Percentiles rank a stretch among this genome's conserved stretches.
phyloP scores from a whole-genome alignment of 305 asterid genomes.

The Fraxinus albicans region DNA sequence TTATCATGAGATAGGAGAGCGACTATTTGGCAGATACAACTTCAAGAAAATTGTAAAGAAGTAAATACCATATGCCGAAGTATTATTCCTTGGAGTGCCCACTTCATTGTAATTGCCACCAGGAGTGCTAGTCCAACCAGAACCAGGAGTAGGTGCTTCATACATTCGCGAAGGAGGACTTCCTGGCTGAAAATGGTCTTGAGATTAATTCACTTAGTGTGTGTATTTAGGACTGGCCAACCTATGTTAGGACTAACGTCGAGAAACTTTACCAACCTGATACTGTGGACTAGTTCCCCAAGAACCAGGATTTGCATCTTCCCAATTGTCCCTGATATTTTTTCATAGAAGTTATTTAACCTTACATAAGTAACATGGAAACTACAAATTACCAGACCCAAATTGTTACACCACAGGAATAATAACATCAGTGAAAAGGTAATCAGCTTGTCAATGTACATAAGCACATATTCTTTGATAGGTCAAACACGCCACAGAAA shows the following conservation, averaged over 20 bases:
- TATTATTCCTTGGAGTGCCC: constrained; percentile 84
- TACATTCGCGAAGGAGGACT: constrained; percentile 85
- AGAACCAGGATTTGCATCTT: constrained; percentile 95
- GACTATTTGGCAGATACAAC: background rate
- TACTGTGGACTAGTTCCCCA: constrained; percentile 97
- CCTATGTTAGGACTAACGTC: background rate
- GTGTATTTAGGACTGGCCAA: background rate
- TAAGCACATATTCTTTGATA: background rate
- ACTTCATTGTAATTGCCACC: constrained; percentile 71
- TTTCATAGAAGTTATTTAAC: constrained; percentile 14
- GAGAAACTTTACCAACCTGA: constrained; percentile 49
- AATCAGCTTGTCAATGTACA: background rate
- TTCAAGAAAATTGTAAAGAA: constrained; percentile 7
- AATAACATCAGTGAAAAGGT: background rate
- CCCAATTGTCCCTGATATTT: constrained; percentile 83
- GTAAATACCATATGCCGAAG: constrained; percentile 70
- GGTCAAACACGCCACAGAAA: background rate
- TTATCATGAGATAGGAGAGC: background rate
- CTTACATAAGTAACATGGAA: constrained; percentile 5
- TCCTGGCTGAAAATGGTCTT: constrained; percentile 62
- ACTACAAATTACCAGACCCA: background rate
- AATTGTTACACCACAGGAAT: background rate
- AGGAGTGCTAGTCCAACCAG: constrained; percentile 73
- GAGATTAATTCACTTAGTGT: background rate
- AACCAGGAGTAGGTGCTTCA: constrained; percentile 99